Evolutionary conservation across 371 early-diverging fungal species (phyloP).

Genomic region (Batkoa obscura): DNA sequence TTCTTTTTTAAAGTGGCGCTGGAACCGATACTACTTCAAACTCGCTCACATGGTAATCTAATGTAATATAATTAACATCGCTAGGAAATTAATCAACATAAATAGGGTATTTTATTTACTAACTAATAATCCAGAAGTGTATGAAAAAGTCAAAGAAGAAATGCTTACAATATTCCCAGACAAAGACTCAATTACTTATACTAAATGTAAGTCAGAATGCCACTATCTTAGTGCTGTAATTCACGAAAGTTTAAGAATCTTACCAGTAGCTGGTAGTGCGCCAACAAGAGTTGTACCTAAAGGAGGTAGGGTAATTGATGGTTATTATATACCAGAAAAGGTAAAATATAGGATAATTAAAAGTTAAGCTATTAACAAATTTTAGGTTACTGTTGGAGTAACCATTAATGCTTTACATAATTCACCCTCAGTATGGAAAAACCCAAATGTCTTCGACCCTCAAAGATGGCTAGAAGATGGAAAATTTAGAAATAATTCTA

Average conservation of each 20-base stretch:
- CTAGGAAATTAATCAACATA: too few relatives aligned
- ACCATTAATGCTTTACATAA: not conserved
- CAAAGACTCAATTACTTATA: too few relatives aligned
- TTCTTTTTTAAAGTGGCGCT: too few relatives aligned
- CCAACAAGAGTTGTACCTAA: not conserved
- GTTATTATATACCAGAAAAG: conserved; percentile 10
- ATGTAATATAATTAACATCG: too few relatives aligned
- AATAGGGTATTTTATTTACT: not conserved
- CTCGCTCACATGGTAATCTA: not conserved
- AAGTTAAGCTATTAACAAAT: too few relatives aligned
- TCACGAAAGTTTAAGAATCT: not conserved
- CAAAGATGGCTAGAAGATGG: not conserved
- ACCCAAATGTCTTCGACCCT: not conserved
- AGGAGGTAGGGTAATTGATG: not conserved
- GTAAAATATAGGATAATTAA: too few relatives aligned
- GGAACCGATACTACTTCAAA: conserved; percentile 1
- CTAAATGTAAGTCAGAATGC: too few relatives aligned
- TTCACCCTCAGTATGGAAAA: not conserved
- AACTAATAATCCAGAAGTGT: too few relatives aligned
- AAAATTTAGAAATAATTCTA: too few relatives aligned
- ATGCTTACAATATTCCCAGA: too few relatives aligned
- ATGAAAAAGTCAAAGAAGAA: too few relatives aligned
- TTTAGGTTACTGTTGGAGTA: too few relatives aligned
- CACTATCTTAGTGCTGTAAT: conserved; percentile 2
- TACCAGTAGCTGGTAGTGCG: not conserved